Base-by-base conservation (phyloP, 768 basidiomycete species). In the Galerina marginata region DNA sequence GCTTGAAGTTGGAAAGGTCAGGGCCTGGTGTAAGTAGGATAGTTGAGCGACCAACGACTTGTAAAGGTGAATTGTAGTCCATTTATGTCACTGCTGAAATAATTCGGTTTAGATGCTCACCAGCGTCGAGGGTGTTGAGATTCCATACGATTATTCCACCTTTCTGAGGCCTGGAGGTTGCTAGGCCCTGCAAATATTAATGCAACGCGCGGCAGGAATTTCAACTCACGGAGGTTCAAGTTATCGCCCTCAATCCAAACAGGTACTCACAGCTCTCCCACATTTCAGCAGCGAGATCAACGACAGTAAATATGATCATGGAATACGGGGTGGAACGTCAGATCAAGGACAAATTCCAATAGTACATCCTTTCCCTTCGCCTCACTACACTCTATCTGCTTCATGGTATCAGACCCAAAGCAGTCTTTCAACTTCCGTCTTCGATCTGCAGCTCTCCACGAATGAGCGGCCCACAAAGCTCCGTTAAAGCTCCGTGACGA, bases 401-500 rank as follows among this genome's bases (percentile, higher is more conserved):
- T 75, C 64, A 77, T 69, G 29, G 84, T 81, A 3, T 79, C 76
- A 16, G 73, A 65, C 11, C 55, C 74, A 70, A 94, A 91, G 88
- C 88, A 91, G 6, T 57, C 67, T 68, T 81, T 86, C 54, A 91
- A 67, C 33, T 61, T 78, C 63, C 71, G 69, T 67, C 79, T 80
- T 60, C 79, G 79, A 23, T 73, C 75, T 9, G 76, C 79, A 26
- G 75, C 77, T 69, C 71, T 1, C 68, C 66, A 20, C 66, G 67
- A 6, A 76, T 60, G 42, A 91, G 72, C 26, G 87, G 81, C 65
- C 87, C 87, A 68, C 89, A 83, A n/a, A 37, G n/a, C n/a, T n/a
- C n/a, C n/a, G n/a, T n/a, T n/a, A n/a, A n/a, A 93, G 75, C 69
- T 90, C 92, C 0, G 88, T 86, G 2, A 94, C 79, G 14, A 95